Evolutionary conservation across 345 rosid genomes (phyloP), one percentile per base, ranked within the genome.

Genomic region (Eucalyptus sp.): DNA sequence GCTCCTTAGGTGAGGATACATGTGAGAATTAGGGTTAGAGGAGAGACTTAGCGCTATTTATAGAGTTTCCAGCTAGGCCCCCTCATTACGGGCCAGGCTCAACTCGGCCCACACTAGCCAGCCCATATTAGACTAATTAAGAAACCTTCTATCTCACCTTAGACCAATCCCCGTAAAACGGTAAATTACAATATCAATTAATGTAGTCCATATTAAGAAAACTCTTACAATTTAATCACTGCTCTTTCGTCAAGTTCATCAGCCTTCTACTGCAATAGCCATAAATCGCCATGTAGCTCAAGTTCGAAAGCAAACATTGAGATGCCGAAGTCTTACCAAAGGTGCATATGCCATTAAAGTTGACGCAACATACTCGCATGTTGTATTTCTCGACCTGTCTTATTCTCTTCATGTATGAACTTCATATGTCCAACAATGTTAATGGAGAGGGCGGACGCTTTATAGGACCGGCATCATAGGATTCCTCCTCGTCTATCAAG

Each of bases 261-360:
- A 93, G 87, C 95, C 99, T 64, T 90, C 92, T 87, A 89, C 93
- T 91, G 98, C 95, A 62, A 91, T 97, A 89, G 88, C 90, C 71
- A 89, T 97, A 86, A 98, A 97, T 89, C 92, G 88, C 86, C 91
- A 89, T 46, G 96, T 96, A 46, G 94, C 97, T 87, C 98, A 96
- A 92, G 94, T 95, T 92, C 98, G 87, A 96, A 90, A 90, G 96
- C 97, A 90, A 93, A 91, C 80, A 94, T 97, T 87, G 96, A 96
- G 92, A 96, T 98, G 98, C 99, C 99, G 86, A 96, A 96, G 92
- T 95, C 98, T 60, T 92, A 93, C 91, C 95, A 95, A 87, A 95
- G 99, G 99, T 97, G 90, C 76, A 41, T 37, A 51, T 88, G 51
- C 89, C 85, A 58, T 88, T 51, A 54, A 64, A 85, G 86, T 88